Evolutionary conservation across 129 eudicot species (phyloP), one percentile per base, ranked within the genome.

Genomic region (Flaveria bidentis): DNA sequence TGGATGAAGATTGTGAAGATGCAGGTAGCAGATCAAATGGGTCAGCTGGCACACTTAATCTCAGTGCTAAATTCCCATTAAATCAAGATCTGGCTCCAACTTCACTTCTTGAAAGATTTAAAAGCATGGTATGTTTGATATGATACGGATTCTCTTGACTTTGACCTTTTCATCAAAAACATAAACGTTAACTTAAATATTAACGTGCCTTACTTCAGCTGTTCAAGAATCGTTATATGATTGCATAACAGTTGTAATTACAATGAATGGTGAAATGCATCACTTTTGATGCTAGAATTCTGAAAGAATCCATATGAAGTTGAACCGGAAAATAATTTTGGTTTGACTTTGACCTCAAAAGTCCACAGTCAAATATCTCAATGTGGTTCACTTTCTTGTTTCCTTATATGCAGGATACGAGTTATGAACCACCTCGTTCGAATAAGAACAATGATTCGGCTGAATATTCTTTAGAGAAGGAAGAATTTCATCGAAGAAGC

Each of bases 371-470:
- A 26, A 53, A 20, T 45, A 28, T 62, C 15, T 26, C 50, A 23
- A 50, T 79, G 55, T 60, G 52, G 41, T 61, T 72, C 23, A 36
- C 63, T 72, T 47, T 50, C 65, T 41, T 71, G 72, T 71, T 80
- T 70, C 60, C 39, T 2, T 45, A 0, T 17, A 73, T 79, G 80
- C 87, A 91, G 96, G 96, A 81, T 84, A 66, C 82, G 74, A 89
- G 86, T 76, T 80, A 65, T 50, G 81, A 80, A 23, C 83, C 80
- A 63, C 44, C 88, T 69, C 84, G 71, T 68, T 75, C 80, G 51
- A 72, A 79, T 69, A 77, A 78, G 56, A 78, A 85, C 69, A 84
- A 69, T 9, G 76, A 71, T 76, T 82, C 89, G 2, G 72, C 70
- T 33, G 88, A 83, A 55, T 83, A 75, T 63, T 84, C 86, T 9